Evolutionary conservation across 1,284 basidiomycete species (phyloP), one percentile per base, ranked within the genome.

Genomic region (Moesziomyces sp.): DNA sequence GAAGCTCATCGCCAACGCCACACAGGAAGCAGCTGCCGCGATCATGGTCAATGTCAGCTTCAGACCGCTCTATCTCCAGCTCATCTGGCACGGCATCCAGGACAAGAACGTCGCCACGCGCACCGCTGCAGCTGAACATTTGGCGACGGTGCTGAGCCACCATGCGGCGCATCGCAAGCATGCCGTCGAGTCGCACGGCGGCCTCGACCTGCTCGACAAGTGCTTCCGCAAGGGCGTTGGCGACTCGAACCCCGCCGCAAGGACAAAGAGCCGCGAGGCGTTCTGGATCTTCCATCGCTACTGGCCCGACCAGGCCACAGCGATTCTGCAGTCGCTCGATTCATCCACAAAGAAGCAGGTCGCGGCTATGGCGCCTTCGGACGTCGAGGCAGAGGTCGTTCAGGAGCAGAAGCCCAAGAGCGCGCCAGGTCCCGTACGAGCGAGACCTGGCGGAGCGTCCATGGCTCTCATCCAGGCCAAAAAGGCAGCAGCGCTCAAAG

Each of bases 31-130:
- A 0, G 88, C 92, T 1, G 87, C 88, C 1, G 86, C 88, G 5
- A 88, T 98, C 67, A 88, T 99, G 40, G 86, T 86, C 10, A 86
- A 91, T 75, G 89, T 90, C 1, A 90, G 92, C 2, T 87, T 90
- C 52, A 76, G 80, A 6, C 90, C 90, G 57, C 89, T 92, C n/a
- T 84, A 92, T 56, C 83, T 96, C 5, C 88, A 91, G 16, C 87
- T 93, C 52, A 86, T 98, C n/a, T 90, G 88, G 87, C 88, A 87
- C n/a, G 74, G 77, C 1, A 83, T 92, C n/a, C 89, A 91, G 78
- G 95, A 97, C 62, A 98, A 97, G 86, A 93, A 88, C 24, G 87
- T 91, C 0, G 91, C 93, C 78, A 88, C 91, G 5, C 89, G 97
- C n/a, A 87, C 88, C 43, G 92, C 89, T 78, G 89, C 88, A 19